phyloP scores from a whole-genome alignment of 2,329 filamentous ascomycete species.

The Dothideomycetes sp. region DNA sequence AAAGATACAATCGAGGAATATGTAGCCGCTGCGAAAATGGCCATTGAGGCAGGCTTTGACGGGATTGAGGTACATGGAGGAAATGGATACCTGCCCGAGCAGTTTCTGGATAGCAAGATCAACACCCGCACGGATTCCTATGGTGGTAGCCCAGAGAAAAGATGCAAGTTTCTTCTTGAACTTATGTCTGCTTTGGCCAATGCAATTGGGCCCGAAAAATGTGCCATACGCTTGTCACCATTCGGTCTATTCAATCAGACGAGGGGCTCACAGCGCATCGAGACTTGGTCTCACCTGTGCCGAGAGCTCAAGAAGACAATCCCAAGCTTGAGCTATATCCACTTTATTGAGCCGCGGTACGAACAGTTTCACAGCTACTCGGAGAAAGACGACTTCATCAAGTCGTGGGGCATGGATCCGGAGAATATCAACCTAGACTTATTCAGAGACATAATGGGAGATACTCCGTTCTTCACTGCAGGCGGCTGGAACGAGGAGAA shows the following conservation, averaged over 20 bases:
- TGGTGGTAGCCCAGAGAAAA: background rate
- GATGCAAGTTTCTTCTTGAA: background rate
- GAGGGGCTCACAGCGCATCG: slow-evolving; percentile 38
- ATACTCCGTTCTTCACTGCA: slow-evolving; percentile 44
- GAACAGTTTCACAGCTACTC: slow-evolving; percentile 40
- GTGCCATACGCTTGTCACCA: background rate
- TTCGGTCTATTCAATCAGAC: slow-evolving; percentile 29
- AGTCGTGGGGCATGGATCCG: slow-evolving; percentile 35
- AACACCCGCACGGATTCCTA: background rate
- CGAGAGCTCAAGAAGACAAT: slow-evolving; percentile 34
- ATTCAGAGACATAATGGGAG: slow-evolving; percentile 41
- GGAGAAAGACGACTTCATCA: slow-evolving; percentile 40
- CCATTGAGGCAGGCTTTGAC: slow-evolving; percentile 28
- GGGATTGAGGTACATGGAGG: background rate
- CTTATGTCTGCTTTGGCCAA: background rate
- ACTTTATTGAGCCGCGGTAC: slow-evolving; percentile 45
- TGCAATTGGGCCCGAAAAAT: background rate
- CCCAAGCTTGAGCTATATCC: slow-evolving; percentile 41
- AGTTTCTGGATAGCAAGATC: background rate
- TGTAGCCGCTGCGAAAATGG: slow-evolving; percentile 11
- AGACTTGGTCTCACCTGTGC: slow-evolving; percentile 43
- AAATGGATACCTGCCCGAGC: background rate
- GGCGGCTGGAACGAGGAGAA: slow-evolving; percentile 45
- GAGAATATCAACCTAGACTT: slow-evolving; percentile 29
- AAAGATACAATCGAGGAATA: background rate